Percentiles rank a stretch among this genome's conserved stretches.
Evolutionary conservation across 1,284 basidiomycete species (phyloP).

Genomic region (Sporisorium exsertum): DNA sequence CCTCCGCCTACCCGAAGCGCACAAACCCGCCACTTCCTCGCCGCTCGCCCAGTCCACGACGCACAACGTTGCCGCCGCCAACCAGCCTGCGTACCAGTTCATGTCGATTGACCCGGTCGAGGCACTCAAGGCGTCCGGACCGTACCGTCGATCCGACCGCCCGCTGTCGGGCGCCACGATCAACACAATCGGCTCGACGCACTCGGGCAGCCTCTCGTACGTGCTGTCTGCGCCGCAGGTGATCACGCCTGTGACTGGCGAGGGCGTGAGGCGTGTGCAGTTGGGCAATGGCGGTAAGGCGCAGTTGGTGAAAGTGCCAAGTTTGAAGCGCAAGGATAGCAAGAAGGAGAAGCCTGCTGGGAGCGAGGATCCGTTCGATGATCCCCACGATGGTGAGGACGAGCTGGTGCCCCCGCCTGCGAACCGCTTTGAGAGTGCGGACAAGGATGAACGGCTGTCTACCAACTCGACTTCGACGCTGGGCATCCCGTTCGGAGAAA

Average conservation of each 20-base stretch:
- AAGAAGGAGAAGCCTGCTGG: not conserved
- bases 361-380: conserved; percentile 27
- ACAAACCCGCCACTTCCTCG: conserved; percentile 21
- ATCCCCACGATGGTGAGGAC: not conserved
- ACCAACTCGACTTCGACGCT: conserved; percentile 31
- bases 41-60: conserved; percentile 13
- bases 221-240: conserved; percentile 49
- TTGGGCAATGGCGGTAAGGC: conserved; percentile 49
- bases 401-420: conserved; percentile 14
- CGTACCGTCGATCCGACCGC: conserved; percentile 18
- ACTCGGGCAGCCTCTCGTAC: conserved; percentile 32
- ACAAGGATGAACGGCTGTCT: not conserved
- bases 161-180: conserved; percentile 35
- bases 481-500: conserved; percentile 46
- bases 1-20: conserved; percentile 32
- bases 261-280: conserved; percentile 40
- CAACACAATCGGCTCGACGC: conserved; percentile 36
- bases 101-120: conserved; percentile 53
- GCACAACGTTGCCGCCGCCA: not conserved
- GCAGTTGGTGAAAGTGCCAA: conserved; percentile 34
- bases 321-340: conserved; percentile 24
- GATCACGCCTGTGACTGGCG: conserved; percentile 40
- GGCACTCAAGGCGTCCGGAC: conserved; percentile 15
- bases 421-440: conserved; percentile 7
- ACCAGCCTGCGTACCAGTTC: conserved; percentile 24